These are phyloP conservation scores for Thermothelomyces thermophilus DNA, from an alignment of 2,329 filamentous ascomycete genomes.

Conservation along the genomic window DNA sequence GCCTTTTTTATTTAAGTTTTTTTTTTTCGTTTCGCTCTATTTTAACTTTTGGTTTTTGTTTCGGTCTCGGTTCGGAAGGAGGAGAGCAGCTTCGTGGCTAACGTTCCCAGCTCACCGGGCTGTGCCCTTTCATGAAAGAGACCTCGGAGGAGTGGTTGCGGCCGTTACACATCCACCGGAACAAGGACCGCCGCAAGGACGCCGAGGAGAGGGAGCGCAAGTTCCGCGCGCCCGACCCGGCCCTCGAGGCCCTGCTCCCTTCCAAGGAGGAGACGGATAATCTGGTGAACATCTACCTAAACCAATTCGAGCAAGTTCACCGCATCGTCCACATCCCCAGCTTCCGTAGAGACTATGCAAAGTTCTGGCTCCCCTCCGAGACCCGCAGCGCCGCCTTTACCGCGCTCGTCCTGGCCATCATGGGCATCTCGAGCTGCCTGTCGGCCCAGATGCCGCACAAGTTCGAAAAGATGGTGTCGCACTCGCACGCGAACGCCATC, in stretches of 20 bases:
- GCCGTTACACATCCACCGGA: constrained; percentile 48
- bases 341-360: constrained; percentile 49
- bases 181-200: constrained; percentile 49
- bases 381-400: constrained; percentile 48
- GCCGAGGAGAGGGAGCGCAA: constrained; percentile 46
- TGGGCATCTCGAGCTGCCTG: constrained; percentile 53
- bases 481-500: constrained; percentile 47
- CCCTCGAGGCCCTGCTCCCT: constrained; percentile 43
- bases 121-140: constrained; percentile 56
- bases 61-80: too few species aligned
- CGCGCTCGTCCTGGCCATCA: constrained; percentile 52
- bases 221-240: constrained; percentile 41
- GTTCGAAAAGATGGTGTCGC: constrained; percentile 53
- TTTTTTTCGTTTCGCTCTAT: too few species aligned
- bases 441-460: constrained; percentile 46
- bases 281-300: constrained; percentile 32
- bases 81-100: too few species aligned
- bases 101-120: constrained; percentile 39
- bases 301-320: constrained; percentile 34
- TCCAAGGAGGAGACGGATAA: constrained; percentile 30
- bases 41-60: too few species aligned
- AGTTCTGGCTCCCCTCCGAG: constrained; percentile 45
- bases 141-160: constrained; percentile 56
- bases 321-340: constrained; percentile 52
- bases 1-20: too few species aligned